Conservation (phyloP, 106 monocot species). For the Dendrobium nobile region DNA sequence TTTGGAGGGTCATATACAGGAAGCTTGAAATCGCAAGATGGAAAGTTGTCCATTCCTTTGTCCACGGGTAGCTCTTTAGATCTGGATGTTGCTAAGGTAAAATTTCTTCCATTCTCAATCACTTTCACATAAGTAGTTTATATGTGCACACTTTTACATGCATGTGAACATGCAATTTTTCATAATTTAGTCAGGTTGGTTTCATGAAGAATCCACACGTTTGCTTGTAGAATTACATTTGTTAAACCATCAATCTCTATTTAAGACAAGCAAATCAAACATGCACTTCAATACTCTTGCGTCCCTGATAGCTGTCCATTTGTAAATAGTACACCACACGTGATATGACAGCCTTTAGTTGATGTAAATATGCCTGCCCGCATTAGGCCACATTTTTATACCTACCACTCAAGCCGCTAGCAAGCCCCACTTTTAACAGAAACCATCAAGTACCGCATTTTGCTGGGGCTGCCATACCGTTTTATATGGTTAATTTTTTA, state of each 20-base stretch:
- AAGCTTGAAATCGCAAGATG: slow-evolving; percentile 31
- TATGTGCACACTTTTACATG: background rate
- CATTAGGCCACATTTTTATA: too few relatives aligned
- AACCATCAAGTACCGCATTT: background rate
- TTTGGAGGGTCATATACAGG: slow-evolving; percentile 58
- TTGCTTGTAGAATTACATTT: background rate
- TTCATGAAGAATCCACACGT: background rate
- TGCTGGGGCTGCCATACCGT: background rate
- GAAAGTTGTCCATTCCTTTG: slow-evolving; percentile 49
- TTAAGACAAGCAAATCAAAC: background rate
- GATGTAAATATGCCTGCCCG: background rate
- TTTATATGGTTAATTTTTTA: background rate
- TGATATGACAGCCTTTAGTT: background rate
- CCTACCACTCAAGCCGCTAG: too few relatives aligned
- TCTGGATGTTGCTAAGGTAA: slow-evolving; percentile 59
- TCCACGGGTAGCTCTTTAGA: slow-evolving; percentile 36
- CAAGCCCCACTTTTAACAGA: too few relatives aligned
- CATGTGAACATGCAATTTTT: background rate
- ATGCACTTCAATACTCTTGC: background rate
- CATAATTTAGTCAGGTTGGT: background rate
- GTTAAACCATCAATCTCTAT: background rate
- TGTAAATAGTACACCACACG: background rate
- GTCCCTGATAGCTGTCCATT: background rate
- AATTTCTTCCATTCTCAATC: background rate
- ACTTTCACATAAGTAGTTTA: background rate